phyloP scores from a whole-genome alignment of 768 basidiomycete genomes.

The Boletus speciosus region DNA sequence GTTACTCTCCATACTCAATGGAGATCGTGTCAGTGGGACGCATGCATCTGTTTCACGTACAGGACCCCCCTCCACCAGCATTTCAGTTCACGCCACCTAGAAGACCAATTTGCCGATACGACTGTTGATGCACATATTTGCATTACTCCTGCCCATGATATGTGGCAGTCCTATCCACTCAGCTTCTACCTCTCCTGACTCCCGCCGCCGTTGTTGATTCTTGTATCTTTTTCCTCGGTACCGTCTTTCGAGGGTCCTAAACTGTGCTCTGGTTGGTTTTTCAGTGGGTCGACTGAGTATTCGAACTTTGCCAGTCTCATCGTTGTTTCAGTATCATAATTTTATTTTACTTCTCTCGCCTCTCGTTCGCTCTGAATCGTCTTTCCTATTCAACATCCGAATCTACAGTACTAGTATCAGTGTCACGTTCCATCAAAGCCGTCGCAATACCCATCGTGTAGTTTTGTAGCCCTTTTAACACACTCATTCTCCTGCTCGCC shows the following conservation, averaged over 20 bases:
- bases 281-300: slow-evolving; percentile 21
- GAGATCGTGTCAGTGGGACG: slow-evolving; percentile 15
- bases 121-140: slow-evolving; percentile 19
- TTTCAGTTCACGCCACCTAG: slow-evolving; percentile 25
- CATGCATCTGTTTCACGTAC: slow-evolving; percentile 8
- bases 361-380: slow-evolving; percentile 16
- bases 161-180: slow-evolving; percentile 4
- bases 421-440: slow-evolving; percentile 23
- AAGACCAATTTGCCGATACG: slow-evolving; percentile 16
- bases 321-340: slow-evolving; percentile 30
- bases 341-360: slow-evolving; percentile 24
- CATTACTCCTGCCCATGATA: slow-evolving; percentile 8
- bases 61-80: slow-evolving; percentile 5
- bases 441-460: slow-evolving; percentile 36
- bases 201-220: slow-evolving; percentile 5
- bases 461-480: slow-evolving; percentile 30
- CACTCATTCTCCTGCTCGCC: neutral
- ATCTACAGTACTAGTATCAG: slow-evolving; percentile 33
- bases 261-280: slow-evolving; percentile 21
- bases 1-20: slow-evolving; percentile 36
- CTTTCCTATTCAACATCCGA: slow-evolving; percentile 10
- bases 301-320: slow-evolving; percentile 23
- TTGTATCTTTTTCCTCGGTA: slow-evolving; percentile 15
- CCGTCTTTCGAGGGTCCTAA: slow-evolving; percentile 18
- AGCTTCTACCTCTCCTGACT: neutral